phyloP scores from a whole-genome alignment of 768 basidiomycete genomes.

The Mycena polygramma region DNA sequence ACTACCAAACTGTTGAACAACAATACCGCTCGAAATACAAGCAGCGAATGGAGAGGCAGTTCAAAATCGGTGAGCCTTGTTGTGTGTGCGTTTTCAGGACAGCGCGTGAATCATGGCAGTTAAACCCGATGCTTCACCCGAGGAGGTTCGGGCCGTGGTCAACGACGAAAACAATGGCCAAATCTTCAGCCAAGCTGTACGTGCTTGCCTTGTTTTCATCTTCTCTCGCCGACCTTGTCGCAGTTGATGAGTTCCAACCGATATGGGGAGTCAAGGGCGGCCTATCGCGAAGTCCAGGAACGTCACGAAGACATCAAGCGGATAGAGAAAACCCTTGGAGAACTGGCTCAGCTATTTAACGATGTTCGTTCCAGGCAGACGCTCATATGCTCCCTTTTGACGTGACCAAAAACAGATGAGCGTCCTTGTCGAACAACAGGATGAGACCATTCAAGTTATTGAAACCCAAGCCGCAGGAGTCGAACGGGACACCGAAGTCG shows the following conservation, averaged over 20 bases:
- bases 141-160: slow-evolving; percentile 89
- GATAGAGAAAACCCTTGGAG: slow-evolving; percentile 92
- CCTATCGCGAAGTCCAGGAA: slow-evolving; percentile 97
- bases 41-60: slow-evolving; percentile 87
- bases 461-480: slow-evolving; percentile 81
- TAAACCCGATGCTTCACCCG: slow-evolving; percentile 92
- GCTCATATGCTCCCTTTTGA: background rate
- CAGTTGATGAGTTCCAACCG: slow-evolving; percentile 92
- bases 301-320: slow-evolving; percentile 96
- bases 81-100: background rate
- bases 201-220: slow-evolving; percentile 32
- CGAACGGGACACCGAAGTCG: slow-evolving; percentile 87
- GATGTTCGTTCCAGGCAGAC: slow-evolving; percentile 69
- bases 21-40: slow-evolving; percentile 84
- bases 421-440: slow-evolving; percentile 94
- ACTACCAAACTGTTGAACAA: slow-evolving; percentile 86
- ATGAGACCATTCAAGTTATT: slow-evolving; percentile 87
- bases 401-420: slow-evolving; percentile 75
- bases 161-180: slow-evolving; percentile 86
- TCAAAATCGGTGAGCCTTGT: slow-evolving; percentile 77
- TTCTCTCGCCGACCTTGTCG: slow-evolving; percentile 19
- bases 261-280: slow-evolving; percentile 90
- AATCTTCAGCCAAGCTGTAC: slow-evolving; percentile 90
- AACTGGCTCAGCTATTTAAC: slow-evolving; percentile 96
- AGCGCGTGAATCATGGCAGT: slow-evolving; percentile 57